Base-by-base conservation (phyloP, 345 rosid species). In the Nephelium lappaceum region DNA sequence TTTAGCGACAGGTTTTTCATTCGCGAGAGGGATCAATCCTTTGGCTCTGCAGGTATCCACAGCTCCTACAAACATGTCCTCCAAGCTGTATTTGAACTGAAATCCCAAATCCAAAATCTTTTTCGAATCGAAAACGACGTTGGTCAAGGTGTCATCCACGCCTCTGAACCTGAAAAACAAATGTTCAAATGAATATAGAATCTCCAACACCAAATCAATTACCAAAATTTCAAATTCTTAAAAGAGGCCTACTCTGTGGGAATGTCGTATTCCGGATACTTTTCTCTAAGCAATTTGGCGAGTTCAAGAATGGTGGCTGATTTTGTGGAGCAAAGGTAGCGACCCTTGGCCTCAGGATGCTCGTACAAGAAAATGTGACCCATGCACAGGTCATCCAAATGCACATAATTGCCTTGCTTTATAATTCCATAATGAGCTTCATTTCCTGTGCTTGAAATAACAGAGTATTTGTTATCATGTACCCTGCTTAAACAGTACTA, bases 381-480 rank as follows among this genome's bases (percentile, higher is more conserved):
- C 49, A 76, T 88, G 87, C 98, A 91, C n/a, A 94, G 89, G 76
- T 96, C 99, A 72, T 94, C 98, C 81, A 94, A 81, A 73, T 96
- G 98, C 55, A 94, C 93, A 60, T 82, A 96, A 21, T 96, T 92
- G 36, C 98, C 95, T 79, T 93, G 95, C 85, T 81, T 91, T 79
- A 94, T 84, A 62, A 96, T 96, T 1, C 83, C 65, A 75, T 96
- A 96, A 70, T 96, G 99, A 60, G 86, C 80, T 81, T 93, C 93
- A 64, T 89, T 93, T 66, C 99, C 98, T 95, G 83, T 55, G 71
- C 11, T 68, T 19, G 9, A 25, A 57, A 51, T 36, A 55, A 49
- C 14, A 71, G 8, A 71, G 1, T 10, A 31, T 16, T 5, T 41
- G 43, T 41, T 41, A 5, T 5, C 43, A 6, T 41, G 43, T 41